These are phyloP conservation scores for Massarina eburnea DNA, from an alignment of 2,329 filamentous ascomycete species.

Conservation along the genomic window DNA sequence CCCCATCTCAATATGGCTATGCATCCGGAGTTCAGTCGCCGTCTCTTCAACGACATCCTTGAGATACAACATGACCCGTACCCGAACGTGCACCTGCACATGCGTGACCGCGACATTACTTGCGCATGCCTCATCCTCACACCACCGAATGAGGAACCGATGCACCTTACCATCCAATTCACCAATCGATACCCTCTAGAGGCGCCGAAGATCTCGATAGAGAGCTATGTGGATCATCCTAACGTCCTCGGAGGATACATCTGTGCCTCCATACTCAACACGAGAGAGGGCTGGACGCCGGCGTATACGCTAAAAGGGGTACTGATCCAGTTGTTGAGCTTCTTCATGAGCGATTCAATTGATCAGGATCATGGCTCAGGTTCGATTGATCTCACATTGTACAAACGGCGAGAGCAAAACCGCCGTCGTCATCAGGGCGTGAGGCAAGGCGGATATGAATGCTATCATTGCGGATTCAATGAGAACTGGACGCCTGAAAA, in stretches of 20 bases:
- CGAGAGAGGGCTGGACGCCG: conserved; percentile 48
- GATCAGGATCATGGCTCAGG: conserved; percentile 44
- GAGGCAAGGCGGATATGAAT: conserved; percentile 1
- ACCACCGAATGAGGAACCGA: conserved; percentile 40
- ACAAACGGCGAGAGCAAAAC: conserved; percentile 2
- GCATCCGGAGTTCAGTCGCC: too few relatives aligned
- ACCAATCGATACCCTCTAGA: conserved; percentile 41
- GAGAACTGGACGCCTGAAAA: not conserved
- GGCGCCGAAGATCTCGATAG: conserved; percentile 46
- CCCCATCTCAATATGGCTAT: too few relatives aligned
- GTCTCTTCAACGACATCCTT: conserved; percentile 46
- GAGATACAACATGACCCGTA: conserved; percentile 52
- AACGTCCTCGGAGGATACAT: conserved; percentile 51
- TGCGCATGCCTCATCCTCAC: conserved; percentile 50
- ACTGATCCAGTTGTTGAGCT: conserved; percentile 55
- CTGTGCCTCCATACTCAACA: conserved; percentile 52
- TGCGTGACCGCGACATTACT: conserved; percentile 40
- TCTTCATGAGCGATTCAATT: conserved; percentile 52
- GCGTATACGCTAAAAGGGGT: conserved; percentile 55
- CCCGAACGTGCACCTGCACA: conserved; percentile 48
- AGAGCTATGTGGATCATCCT: conserved; percentile 48
- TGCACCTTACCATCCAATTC: conserved; percentile 51
- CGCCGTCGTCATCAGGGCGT: not conserved
- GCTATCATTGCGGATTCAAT: conserved; percentile 4
- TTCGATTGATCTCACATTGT: conserved; percentile 24